A percentile compares a stretch with the other conserved stretches of the same genome.
phyloP scores from a whole-genome alignment of 805 yeast genomes.

The Tetrapisispora pingtungensis region DNA sequence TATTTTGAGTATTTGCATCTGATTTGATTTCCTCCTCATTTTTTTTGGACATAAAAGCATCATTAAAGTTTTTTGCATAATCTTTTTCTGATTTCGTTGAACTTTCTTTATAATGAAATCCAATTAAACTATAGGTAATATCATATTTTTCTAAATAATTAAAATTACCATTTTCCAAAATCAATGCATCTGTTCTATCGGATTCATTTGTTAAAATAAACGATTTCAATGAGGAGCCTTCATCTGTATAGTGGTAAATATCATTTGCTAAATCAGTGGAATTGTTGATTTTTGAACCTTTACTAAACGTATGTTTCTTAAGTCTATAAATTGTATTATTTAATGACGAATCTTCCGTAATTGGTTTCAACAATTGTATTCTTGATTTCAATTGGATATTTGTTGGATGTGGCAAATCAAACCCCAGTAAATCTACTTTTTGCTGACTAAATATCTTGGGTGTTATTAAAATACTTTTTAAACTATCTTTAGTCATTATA shows the following conservation, averaged over 20 bases:
- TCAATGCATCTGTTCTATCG: conserved; percentile 17
- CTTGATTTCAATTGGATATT: conserved; percentile 15
- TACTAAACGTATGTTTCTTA: conserved; percentile 18
- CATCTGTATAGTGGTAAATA: conserved; percentile 19
- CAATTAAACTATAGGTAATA: conserved; percentile 21
- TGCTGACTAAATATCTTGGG: neutral
- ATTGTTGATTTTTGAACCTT: conserved; percentile 14
- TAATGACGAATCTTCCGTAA: conserved; percentile 3
- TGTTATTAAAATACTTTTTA: neutral
- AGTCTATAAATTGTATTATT: conserved; percentile 9
- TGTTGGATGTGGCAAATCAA: conserved; percentile 24
- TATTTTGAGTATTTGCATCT: neutral
- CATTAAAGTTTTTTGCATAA: conserved; percentile 5
- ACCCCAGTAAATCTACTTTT: neutral
- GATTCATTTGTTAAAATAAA: conserved; percentile 14
- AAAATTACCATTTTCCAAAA: conserved; percentile 13
- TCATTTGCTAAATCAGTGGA: conserved; percentile 17
- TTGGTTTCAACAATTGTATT: conserved; percentile 9
- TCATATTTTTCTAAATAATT: conserved; percentile 15
- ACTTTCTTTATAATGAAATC: conserved; percentile 12
- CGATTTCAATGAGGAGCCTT: conserved; percentile 20
- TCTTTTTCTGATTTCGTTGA: conserved; percentile 13
- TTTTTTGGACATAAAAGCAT: neutral
- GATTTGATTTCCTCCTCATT: neutral
- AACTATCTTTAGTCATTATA: neutral